A percentile compares a stretch with the other conserved stretches of the same genome.
These are phyloP conservation scores for Euphorbia tirucalli DNA, from an alignment of 345 rosid genomes.

Conservation along the genomic window DNA sequence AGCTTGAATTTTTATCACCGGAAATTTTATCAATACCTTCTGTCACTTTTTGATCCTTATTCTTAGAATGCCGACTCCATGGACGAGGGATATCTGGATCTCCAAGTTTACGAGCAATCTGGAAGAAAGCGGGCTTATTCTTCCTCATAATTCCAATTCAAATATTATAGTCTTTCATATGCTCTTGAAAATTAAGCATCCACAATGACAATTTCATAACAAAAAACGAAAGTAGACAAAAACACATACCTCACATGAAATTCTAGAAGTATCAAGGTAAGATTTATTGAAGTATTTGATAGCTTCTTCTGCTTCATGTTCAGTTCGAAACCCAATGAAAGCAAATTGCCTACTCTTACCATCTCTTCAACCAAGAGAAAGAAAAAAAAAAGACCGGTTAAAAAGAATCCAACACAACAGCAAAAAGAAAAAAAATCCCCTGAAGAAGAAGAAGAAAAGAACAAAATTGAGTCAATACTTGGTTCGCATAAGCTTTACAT, in stretches of 20 bases:
- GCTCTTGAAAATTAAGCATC: not conserved
- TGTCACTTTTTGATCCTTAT: constrained; percentile 38
- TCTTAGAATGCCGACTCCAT: constrained; percentile 73
- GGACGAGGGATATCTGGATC: constrained; percentile 71
- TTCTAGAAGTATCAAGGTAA: constrained; percentile 57
- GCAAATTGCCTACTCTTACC: constrained; percentile 88
- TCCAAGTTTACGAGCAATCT: constrained; percentile 74
- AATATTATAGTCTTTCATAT: not conserved
- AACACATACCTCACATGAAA: constrained; percentile 68
- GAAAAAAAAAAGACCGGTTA: not conserved
- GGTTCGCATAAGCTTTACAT: constrained; percentile 72
- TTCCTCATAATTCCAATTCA: constrained; percentile 8
- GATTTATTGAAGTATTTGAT: constrained; percentile 69
- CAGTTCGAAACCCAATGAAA: constrained; percentile 74
- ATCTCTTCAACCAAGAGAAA: constrained; percentile 41
- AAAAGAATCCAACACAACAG: not conserved
- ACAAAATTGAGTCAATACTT: constrained; percentile 36
- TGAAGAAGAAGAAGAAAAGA: not conserved
- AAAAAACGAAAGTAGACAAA: not conserved
- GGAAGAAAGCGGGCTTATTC: not conserved
- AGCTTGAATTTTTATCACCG: constrained; percentile 16
- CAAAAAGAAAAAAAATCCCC: not conserved
- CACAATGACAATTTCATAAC: not conserved
- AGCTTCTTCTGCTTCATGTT: constrained; percentile 75
- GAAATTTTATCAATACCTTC: constrained; percentile 21